Percentiles rank a stretch among this genome's conserved stretches.
These are phyloP conservation scores for Botryosphaeria dothidea DNA, from an alignment of 2,329 filamentous ascomycete genomes.

Conservation along the genomic window DNA sequence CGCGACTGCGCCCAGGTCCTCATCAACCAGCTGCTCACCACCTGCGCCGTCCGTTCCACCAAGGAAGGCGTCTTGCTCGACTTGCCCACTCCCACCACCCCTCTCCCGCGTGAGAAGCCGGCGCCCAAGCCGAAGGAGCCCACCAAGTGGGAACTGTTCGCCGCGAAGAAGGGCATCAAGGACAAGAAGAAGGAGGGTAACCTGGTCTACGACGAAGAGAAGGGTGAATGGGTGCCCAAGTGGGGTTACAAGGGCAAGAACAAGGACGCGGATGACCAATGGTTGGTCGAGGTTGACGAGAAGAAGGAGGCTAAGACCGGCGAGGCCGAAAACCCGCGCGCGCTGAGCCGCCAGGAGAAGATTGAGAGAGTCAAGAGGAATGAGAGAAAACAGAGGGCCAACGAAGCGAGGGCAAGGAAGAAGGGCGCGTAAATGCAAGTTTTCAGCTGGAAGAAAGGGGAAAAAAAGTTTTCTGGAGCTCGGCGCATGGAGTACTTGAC, in stretches of 20 bases:
- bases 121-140: slow-evolving; percentile 77
- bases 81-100: slow-evolving; percentile 69
- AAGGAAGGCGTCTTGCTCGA: slow-evolving; percentile 71
- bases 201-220: slow-evolving; percentile 80
- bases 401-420: slow-evolving; percentile 69
- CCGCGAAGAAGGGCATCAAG: slow-evolving; percentile 94
- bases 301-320: slow-evolving; percentile 64
- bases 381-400: slow-evolving; percentile 45
- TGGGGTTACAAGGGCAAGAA: slow-evolving; percentile 95
- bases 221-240: slow-evolving; percentile 85
- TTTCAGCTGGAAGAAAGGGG: not conserved
- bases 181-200: slow-evolving; percentile 81
- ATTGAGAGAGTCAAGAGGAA: slow-evolving; percentile 45
- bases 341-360: slow-evolving; percentile 62
- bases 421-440: slow-evolving; percentile 16
- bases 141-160: slow-evolving; percentile 96
- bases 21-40: slow-evolving; percentile 91
- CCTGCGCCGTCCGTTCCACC: slow-evolving; percentile 75
- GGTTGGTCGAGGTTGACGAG: slow-evolving; percentile 89
- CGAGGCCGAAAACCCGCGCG: slow-evolving; percentile 60
- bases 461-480: not conserved
- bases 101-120: slow-evolving; percentile 87
- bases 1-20: slow-evolving; percentile 90
- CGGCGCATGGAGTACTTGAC: slow-evolving; percentile 18
- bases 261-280: slow-evolving; percentile 79